Evolutionary conservation across 306 rosid genomes (phyloP).

Genomic region (Begonia peltatifolia): DNA sequence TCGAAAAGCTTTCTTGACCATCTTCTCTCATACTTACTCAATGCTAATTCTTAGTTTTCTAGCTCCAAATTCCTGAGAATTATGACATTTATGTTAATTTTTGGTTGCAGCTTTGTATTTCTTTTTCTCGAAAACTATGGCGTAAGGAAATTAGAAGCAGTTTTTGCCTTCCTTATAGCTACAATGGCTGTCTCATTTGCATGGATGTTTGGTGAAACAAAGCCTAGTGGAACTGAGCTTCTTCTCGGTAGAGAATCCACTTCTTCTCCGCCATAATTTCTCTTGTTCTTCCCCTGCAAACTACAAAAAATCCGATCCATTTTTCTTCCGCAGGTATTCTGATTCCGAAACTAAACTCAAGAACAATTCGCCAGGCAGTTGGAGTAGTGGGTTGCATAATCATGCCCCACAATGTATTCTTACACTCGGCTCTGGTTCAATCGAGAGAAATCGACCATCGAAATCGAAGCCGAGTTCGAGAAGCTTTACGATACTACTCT

Average conservation of each 20-base stretch:
- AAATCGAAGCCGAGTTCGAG: slow-evolving; percentile 70
- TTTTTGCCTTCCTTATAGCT: slow-evolving; percentile 81
- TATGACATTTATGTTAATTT: slow-evolving; percentile 1
- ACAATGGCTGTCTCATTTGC: slow-evolving; percentile 87
- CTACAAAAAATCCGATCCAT: slow-evolving; percentile 12
- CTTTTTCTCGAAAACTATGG: slow-evolving; percentile 94
- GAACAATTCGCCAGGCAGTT: slow-evolving; percentile 84
- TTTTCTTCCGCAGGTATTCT: slow-evolving; percentile 43
- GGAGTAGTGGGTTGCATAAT: slow-evolving; percentile 95
- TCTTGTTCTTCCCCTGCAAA: slow-evolving; percentile 2
- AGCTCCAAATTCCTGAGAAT: neutral
- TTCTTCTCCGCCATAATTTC: slow-evolving; percentile 2
- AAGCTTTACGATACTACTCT: slow-evolving; percentile 81
- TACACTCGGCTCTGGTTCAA: slow-evolving; percentile 96
- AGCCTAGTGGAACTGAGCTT: slow-evolving; percentile 72
- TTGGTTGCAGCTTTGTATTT: slow-evolving; percentile 58
- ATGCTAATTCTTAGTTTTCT: neutral
- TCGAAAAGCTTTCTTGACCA: too few relatives aligned
- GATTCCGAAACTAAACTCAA: slow-evolving; percentile 87
- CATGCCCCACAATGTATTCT: slow-evolving; percentile 93
- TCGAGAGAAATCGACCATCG: slow-evolving; percentile 59
- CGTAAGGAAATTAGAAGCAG: slow-evolving; percentile 89
- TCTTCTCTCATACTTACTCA: neutral
- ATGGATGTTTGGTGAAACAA: slow-evolving; percentile 94
- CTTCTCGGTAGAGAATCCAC: slow-evolving; percentile 46